A percentile compares a stretch with the other conserved stretches of the same genome.
These are phyloP conservation scores for Didymella glomerata DNA, from an alignment of 2,329 filamentous ascomycete species.

Conservation along the genomic window DNA sequence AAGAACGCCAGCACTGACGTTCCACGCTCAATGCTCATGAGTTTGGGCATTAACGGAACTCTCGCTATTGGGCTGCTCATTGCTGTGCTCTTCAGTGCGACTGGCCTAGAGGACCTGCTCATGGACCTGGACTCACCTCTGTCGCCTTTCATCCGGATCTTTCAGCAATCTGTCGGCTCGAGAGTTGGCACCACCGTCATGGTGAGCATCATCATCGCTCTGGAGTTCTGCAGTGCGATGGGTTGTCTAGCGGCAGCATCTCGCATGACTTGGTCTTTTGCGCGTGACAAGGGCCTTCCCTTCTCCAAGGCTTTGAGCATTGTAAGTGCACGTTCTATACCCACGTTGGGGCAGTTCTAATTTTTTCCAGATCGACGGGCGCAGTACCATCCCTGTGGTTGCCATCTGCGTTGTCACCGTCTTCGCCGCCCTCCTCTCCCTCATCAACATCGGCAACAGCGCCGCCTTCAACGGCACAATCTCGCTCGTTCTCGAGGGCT, in stretches of 20 bases:
- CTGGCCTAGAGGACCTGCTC: constrained; percentile 38
- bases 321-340: constrained; percentile 26
- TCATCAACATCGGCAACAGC: constrained; percentile 63
- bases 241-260: constrained; percentile 54
- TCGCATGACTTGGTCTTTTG: constrained; percentile 56
- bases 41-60: constrained; percentile 53
- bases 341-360: constrained; percentile 13
- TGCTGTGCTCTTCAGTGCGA: constrained; percentile 53
- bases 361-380: constrained; percentile 42
- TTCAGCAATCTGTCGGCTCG: constrained; percentile 48
- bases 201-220: constrained; percentile 53
- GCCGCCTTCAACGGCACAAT: constrained; percentile 49
- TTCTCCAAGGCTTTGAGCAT: constrained; percentile 45
- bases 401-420: constrained; percentile 58
- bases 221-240: constrained; percentile 54
- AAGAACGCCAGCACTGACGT: constrained; percentile 49
- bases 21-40: constrained; percentile 55
- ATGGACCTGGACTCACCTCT: constrained; percentile 26
- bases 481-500: constrained; percentile 47
- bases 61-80: constrained; percentile 54
- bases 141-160: constrained; percentile 62
- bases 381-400: constrained; percentile 55
- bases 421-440: constrained; percentile 55
- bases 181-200: constrained; percentile 58
- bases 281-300: constrained; percentile 55